Base-by-base conservation (phyloP, 345 rosid species). In the Citrus trifoliata region DNA sequence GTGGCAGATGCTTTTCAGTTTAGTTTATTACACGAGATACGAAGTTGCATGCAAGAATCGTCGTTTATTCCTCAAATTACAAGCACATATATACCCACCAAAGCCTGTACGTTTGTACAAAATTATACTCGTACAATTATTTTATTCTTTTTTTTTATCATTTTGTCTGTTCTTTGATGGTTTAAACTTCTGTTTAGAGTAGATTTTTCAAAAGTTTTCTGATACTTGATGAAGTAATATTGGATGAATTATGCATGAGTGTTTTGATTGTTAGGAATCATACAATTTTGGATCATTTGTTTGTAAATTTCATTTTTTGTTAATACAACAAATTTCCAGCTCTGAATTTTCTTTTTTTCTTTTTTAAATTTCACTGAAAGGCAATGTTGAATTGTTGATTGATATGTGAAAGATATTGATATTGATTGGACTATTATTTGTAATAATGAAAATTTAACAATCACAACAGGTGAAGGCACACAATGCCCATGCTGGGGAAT, bases 401-500 rank as follows among this genome's bases (percentile, higher is more conserved):
- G 33, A 8, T 27, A 7, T 51, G 21, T 46, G 37, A 30, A 66
- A 35, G 71, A n/a, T 24, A 14, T n/a, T 33, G 56, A 4, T 53
- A 32, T 25, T 53, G 14, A 7, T 30, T 27, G 4, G 28, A 30
- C 24, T 22, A 46, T 30, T 19, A 13, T 30, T 38, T 74, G 42
- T 62, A 9, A 2, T 73, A 37, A 40, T 24, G 9, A 74, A 53
- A 37, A 38, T 8, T 25, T 25, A 40, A 62, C 10, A 40, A 40
- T 62, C 7, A 61, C 79, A 55, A 80, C 70, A 51, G 83, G 58
- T 2, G 65, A 37, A 53, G 72, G 82, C 14, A 59, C 79, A 78
- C 73, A 53, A 91, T 87, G 93, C 84, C 74, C 59, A 91, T 87
- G 93, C 85, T 95, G 30, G 98, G 99, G 56, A 93, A 95, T 73